A percentile compares a stretch with the other conserved stretches of the same genome.
Evolutionary conservation across 2,329 filamentous ascomycete species (phyloP).

Genomic region (Penicillium crustosum): DNA sequence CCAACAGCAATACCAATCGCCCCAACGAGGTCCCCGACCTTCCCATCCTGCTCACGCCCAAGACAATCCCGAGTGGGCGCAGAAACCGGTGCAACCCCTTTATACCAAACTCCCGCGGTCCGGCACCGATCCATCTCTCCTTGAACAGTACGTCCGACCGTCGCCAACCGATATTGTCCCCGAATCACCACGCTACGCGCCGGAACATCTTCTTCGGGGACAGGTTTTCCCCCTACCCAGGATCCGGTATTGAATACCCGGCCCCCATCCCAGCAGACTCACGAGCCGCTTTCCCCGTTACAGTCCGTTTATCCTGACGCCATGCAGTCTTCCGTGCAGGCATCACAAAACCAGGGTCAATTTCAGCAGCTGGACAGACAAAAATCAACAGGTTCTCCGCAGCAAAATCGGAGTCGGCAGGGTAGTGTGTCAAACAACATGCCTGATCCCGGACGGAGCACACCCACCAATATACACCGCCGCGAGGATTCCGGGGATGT

Average conservation of each 20-base stretch:
- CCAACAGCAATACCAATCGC: slow-evolving; percentile 19
- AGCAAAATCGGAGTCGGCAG: slow-evolving; percentile 22
- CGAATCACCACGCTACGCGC: slow-evolving; percentile 13
- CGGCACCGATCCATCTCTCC: slow-evolving; percentile 29
- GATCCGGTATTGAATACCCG: slow-evolving; percentile 25
- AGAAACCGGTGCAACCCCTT: slow-evolving; percentile 20
- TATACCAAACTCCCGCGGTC: slow-evolving; percentile 25
- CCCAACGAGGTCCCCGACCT: slow-evolving; percentile 10
- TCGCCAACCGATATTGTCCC: slow-evolving; percentile 23
- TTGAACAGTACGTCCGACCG: slow-evolving; percentile 22
- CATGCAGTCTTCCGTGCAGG: slow-evolving; percentile 25
- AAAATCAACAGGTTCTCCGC: slow-evolving; percentile 12
- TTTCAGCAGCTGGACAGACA: slow-evolving; percentile 14
- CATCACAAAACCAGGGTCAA: slow-evolving; percentile 11
- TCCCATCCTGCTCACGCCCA: slow-evolving; percentile 20
- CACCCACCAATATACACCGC: slow-evolving; percentile 41
- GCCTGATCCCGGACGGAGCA: slow-evolving; percentile 48
- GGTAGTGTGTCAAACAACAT: slow-evolving; percentile 25
- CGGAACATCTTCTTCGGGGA: slow-evolving; percentile 8
- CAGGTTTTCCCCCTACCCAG: slow-evolving; percentile 11
- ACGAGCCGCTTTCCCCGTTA: slow-evolving; percentile 22
- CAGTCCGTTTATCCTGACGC: slow-evolving; percentile 22
- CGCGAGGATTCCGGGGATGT: slow-evolving; percentile 44
- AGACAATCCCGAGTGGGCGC: slow-evolving; percentile 18
- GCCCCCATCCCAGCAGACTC: slow-evolving; percentile 22